Percentiles rank a stretch among this genome's conserved stretches.
These are phyloP conservation scores for Rhizophagus prolifer DNA, from an alignment of 192 early-diverging fungal species.

Conservation along the genomic window DNA sequence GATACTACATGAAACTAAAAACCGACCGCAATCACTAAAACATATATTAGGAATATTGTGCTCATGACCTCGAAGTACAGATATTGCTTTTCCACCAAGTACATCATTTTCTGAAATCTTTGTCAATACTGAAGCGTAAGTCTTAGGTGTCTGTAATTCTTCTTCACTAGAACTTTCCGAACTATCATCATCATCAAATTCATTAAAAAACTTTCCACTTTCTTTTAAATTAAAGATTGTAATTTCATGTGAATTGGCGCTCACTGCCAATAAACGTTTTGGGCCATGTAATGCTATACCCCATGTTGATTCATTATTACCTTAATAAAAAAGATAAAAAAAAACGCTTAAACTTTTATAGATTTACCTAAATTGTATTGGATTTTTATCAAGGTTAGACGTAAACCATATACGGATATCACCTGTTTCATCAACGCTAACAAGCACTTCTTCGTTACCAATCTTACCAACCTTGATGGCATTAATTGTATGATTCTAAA, in stretches of 20 bases:
- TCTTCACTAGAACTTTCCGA: background rate
- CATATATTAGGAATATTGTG: constrained; percentile 63
- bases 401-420: constrained; percentile 56
- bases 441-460: constrained; percentile 54
- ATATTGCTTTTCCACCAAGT: constrained; percentile 20
- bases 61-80: constrained; percentile 49
- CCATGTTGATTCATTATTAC: constrained; percentile 52
- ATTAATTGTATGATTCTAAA: constrained; percentile 46
- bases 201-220: constrained; percentile 26
- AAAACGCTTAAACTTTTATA: background rate
- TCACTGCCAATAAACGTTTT: constrained; percentile 52
- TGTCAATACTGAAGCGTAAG: background rate
- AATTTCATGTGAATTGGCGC: constrained; percentile 47
- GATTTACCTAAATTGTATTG: constrained; percentile 44
- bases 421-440: constrained; percentile 52
- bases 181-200: background rate
- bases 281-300: constrained; percentile 57
- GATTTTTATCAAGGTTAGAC: constrained; percentile 37
- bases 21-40: constrained; percentile 55
- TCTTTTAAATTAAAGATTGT: constrained; percentile 17
- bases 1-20: constrained; percentile 55
- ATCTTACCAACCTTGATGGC: constrained; percentile 55
- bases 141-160: background rate
- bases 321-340: background rate
- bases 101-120: background rate